These are phyloP conservation scores for Paraglomus brasilianum DNA, from an alignment of 192 early-diverging fungal genomes.

Conservation along the genomic window DNA sequence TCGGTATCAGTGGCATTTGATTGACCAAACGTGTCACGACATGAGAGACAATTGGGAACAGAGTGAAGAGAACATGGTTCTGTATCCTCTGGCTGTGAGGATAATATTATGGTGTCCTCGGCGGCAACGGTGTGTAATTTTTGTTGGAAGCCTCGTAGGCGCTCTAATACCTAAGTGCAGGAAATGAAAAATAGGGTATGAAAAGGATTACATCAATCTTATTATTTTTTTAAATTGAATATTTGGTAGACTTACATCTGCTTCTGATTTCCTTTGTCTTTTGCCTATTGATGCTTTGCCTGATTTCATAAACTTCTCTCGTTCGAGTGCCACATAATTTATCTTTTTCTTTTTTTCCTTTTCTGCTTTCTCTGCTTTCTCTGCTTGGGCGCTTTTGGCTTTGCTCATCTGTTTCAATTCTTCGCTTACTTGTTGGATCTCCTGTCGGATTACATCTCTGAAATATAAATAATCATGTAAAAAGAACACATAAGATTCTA, in stretches of 20 bases:
- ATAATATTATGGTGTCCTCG: slow-evolving; percentile 20
- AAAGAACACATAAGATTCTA: too few species aligned
- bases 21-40: slow-evolving; percentile 53
- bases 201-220: background rate
- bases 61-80: slow-evolving; percentile 67
- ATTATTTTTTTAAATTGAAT: background rate
- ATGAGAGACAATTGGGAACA: slow-evolving; percentile 68
- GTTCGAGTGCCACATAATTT: slow-evolving; percentile 47
- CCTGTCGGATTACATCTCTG: slow-evolving; percentile 43
- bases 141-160: slow-evolving; percentile 56
- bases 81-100: slow-evolving; percentile 37
- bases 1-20: slow-evolving; percentile 43
- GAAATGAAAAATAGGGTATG: background rate
- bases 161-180: slow-evolving; percentile 42
- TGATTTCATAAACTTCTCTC: slow-evolving; percentile 46
- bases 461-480: too few species aligned
- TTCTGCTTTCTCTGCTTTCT: slow-evolving; percentile 34
- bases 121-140: slow-evolving; percentile 43
- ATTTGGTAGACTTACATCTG: slow-evolving; percentile 34
- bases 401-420: slow-evolving; percentile 64
- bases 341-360: slow-evolving; percentile 40
- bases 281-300: slow-evolving; percentile 36
- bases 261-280: slow-evolving; percentile 33
- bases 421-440: slow-evolving; percentile 62
- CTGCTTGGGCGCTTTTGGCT: slow-evolving; percentile 33